Evolutionary conservation across 441 rosid genomes (phyloP), one percentile per base, ranked within the genome.

Genomic region (Erysimum cheiri): DNA sequence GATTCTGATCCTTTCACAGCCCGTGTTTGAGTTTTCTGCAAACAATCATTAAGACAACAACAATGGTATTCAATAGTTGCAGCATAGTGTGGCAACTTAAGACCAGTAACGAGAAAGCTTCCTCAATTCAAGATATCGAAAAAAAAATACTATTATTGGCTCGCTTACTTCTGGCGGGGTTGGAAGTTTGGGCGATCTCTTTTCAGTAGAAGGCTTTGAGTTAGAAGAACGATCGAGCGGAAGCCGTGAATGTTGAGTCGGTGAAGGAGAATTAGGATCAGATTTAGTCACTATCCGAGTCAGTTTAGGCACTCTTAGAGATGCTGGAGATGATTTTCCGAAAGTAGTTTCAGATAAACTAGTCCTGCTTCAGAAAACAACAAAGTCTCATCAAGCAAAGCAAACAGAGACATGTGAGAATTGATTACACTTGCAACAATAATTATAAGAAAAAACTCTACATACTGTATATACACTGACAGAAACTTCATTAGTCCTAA

Each of bases 131-230:
- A 59, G 49, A 26, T 3, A 40, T 41, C 52, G 26, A 32, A n/a
- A 10, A 1, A 13, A 3, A 22, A n/a, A n/a, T 5, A 39, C 9
- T 4, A 32, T 0, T 2, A 29, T 0, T n/a, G 35, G 8, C 19
- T 36, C 12, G n/a, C 86, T 89, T 81, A 91, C 97, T 32, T 88
- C 94, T 26, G 96, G 81, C 17, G 95, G 80, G 4, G 88, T 74
- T 60, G 87, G 59, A 72, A 82, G 75, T 78, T 84, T 87, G 0
- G 88, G 82, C 0, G 85, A 82, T 60, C 90, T 74, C 64, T 92
- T 89, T 15, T 87, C 97, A 64, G 78, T 28, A 26, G 85, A 22
- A 24, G 86, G 78, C 83, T 84, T 93, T 1, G 91, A 79, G 79
- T 75, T 22, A 19, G 89, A 64, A 58, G 96, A 88, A 36, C 85